Conservation (phyloP, 176 grass and related monocot genomes). For the Dendrocalamus sinicus region DNA sequence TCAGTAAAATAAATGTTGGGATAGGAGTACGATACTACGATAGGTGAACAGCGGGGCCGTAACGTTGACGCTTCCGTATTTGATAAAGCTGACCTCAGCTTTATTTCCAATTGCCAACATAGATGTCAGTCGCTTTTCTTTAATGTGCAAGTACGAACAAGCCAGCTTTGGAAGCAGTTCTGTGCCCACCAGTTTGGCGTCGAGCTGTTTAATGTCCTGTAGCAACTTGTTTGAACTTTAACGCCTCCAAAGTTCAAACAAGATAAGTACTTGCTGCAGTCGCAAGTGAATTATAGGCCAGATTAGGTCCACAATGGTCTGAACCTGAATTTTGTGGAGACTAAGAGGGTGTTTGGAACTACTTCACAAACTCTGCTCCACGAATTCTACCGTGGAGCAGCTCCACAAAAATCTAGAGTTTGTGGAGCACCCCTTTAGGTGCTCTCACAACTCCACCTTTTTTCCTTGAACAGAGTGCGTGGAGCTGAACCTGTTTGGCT, state of each 20-base stretch:
- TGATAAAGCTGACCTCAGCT: slow-evolving; percentile 4
- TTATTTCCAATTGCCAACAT: background rate
- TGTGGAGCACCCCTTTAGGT: too few relatives aligned
- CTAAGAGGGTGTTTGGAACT: too few relatives aligned
- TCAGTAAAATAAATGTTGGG: slow-evolving; percentile 8
- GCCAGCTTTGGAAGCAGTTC: background rate
- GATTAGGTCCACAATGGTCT: too few relatives aligned
- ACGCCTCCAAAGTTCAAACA: background rate
- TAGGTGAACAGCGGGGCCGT: background rate
- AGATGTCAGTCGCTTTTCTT: slow-evolving; percentile 14
- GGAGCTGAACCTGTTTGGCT: too few relatives aligned
- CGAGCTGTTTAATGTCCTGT: background rate
- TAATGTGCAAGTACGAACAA: slow-evolving; percentile 28
- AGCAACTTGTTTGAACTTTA: background rate
- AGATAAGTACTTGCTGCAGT: too few relatives aligned
- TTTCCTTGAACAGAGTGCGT: too few relatives aligned
- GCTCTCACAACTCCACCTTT: too few relatives aligned
- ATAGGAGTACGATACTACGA: background rate
- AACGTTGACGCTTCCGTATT: slow-evolving; percentile 49
- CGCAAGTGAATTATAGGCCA: too few relatives aligned
- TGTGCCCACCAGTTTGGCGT: background rate
- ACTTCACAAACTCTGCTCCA: too few relatives aligned
- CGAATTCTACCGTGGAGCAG: too few relatives aligned
- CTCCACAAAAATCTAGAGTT: too few relatives aligned
- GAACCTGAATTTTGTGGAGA: too few relatives aligned